Percentiles rank a stretch among this genome's conserved stretches.
Conservation (phyloP, 1,139 yeast genomes). For the Yamadazyma friedrichii region DNA sequence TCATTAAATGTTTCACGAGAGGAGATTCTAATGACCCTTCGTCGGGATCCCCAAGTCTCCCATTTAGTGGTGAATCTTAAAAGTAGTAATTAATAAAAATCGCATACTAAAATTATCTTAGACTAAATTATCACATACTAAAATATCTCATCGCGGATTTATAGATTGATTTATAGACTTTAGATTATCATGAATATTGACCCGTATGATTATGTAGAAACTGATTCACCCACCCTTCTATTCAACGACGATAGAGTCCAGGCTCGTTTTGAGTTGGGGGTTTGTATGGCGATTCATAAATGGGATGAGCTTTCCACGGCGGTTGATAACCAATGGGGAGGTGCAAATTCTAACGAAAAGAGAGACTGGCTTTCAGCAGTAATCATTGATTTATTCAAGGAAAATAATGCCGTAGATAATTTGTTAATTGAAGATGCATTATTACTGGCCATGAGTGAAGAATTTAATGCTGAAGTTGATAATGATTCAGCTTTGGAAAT, state of each 20-base stretch:
- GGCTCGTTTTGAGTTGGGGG: conserved; percentile 89
- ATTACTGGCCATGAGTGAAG: conserved; percentile 89
- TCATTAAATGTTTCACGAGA: conserved; percentile 70
- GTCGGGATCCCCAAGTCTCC: conserved; percentile 39
- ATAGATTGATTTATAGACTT: background rate
- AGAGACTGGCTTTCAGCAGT: conserved; percentile 93
- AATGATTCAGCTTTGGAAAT: conserved; percentile 83
- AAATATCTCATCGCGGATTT: conserved; percentile 2
- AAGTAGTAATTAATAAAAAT: background rate
- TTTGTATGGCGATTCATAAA: conserved; percentile 79
- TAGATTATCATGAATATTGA: conserved; percentile 27
- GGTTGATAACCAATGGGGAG: conserved; percentile 98
- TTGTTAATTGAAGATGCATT: conserved; percentile 82
- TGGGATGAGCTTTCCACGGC: conserved; percentile 92
- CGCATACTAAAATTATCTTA: background rate
- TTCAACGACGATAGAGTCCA: conserved; percentile 67
- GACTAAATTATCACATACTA: background rate
- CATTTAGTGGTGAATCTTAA: background rate
- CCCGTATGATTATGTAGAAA: conserved; percentile 47
- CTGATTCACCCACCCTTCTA: conserved; percentile 41
- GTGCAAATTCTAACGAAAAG: conserved; percentile 83
- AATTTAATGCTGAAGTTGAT: conserved; percentile 83
- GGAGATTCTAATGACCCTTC: conserved; percentile 60
- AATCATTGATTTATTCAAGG: conserved; percentile 74
- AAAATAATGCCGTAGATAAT: conserved; percentile 59